phyloP scores from a whole-genome alignment of 1,284 basidiomycete genomes.

The Rhodotorula sp. region DNA sequence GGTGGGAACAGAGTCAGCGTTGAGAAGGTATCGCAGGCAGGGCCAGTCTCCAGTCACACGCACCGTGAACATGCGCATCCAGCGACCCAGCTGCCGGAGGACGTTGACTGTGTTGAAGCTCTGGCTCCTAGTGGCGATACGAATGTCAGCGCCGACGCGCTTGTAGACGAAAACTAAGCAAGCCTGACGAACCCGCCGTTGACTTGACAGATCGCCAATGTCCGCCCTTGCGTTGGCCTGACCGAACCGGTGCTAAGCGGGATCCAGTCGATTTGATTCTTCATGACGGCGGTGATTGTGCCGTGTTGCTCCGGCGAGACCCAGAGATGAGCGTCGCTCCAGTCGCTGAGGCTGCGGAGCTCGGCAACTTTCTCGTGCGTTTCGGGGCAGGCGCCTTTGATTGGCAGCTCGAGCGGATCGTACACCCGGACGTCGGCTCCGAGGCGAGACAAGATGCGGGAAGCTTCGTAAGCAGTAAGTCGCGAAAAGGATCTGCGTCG shows the following conservation, averaged over 20 bases:
- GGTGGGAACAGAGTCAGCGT: background rate
- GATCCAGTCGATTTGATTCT: conserved; percentile 52
- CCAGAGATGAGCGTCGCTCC: conserved; percentile 49
- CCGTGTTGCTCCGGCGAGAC: conserved; percentile 50
- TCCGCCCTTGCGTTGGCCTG: conserved; percentile 50
- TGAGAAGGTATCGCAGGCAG: background rate
- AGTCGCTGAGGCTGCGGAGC: conserved; percentile 41
- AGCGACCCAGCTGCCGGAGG: conserved; percentile 48
- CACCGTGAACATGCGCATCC: conserved; percentile 48
- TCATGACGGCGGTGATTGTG: conserved; percentile 50
- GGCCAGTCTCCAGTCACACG: background rate
- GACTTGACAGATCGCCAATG: conserved; percentile 47
- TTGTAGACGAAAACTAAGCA: background rate
- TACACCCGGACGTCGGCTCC: conserved; percentile 50
- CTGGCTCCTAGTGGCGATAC: conserved; percentile 31
- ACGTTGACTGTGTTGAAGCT: conserved; percentile 51
- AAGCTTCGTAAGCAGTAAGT: conserved; percentile 49
- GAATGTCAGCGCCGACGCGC: background rate
- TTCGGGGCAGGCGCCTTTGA: conserved; percentile 49
- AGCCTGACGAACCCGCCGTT: conserved; percentile 46
- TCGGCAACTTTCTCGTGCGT: conserved; percentile 47
- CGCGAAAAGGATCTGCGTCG: conserved; percentile 48
- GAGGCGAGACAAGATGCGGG: conserved; percentile 46
- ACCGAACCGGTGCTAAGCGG: conserved; percentile 49
- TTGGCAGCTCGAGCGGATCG: conserved; percentile 47